Base-by-base conservation (phyloP, 1,284 basidiomycete genomes). In the Sanguinoderma infundibulare region DNA sequence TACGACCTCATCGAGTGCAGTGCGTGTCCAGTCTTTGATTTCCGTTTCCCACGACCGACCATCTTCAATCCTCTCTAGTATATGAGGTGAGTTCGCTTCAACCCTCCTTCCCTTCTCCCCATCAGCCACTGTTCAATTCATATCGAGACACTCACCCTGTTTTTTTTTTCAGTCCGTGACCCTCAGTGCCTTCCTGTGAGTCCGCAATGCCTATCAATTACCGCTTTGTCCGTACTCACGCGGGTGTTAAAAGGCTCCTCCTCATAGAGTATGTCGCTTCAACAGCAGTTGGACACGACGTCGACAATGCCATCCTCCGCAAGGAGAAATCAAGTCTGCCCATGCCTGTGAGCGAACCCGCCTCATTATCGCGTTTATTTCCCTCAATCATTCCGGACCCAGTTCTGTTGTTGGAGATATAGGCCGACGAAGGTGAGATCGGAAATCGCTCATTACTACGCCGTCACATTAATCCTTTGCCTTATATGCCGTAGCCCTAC, bases 191-290 rank as follows among this genome's bases (percentile, higher is more conserved):
- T 93, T 93, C 77, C 72, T 93, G 89, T 92, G 61, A 20, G 89
- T 78, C 32, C 50, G 24, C 17, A 38, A 8, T 12, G 14, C 22
- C 15, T 38, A 2, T 24, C 15, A 24, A 14, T 14, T 5, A 22
- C 30, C 6, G 2, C 24, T 28, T 22, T 39, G 17, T 20, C n/a
- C 39, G 12, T 9, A 44, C 30, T 42, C 10, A 39, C 36, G 5
- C 24, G 22, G 9, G 3, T 17, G 14, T 26, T n/a, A 12, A 22
- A 55, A 92, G 91, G 56, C 79, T 96, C 32, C 82, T 97, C 4
- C 80, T 96, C 58, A 90, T 96, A 46, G 92, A 95, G 72, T 95
- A 87, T 73, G 92, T 96, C 1, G 91, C 92, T 10, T 79, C 82
- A 8, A 90, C 87, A 0, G 86, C 87, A 1, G 65, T 77, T 0